These are phyloP conservation scores for Botrytis fragariae DNA, from an alignment of 2,329 filamentous ascomycete species.

Conservation along the genomic window DNA sequence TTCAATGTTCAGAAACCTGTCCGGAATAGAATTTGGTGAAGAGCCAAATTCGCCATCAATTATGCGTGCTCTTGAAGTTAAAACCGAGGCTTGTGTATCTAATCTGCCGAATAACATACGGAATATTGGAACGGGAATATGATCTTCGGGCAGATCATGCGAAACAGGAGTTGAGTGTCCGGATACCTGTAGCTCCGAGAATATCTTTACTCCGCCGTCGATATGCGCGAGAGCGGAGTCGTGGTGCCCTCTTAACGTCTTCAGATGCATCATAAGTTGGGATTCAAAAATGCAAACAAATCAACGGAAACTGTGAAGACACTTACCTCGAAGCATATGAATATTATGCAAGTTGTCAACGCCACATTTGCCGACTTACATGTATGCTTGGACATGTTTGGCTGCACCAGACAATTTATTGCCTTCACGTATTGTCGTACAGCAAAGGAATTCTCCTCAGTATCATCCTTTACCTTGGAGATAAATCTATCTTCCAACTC, in stretches of 20 bases:
- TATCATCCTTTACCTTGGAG: background rate
- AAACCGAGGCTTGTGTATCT: slow-evolving; percentile 22
- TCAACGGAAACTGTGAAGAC: no score
- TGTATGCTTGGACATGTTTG: slow-evolving; percentile 25
- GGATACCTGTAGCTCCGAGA: slow-evolving; percentile 22
- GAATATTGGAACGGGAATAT: slow-evolving; percentile 22
- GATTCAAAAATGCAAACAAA: background rate
- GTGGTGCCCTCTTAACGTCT: slow-evolving; percentile 26
- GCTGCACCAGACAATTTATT: slow-evolving; percentile 22
- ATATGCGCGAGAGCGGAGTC: slow-evolving; percentile 26
- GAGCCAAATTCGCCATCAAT: slow-evolving; percentile 1
- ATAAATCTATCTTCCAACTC: slow-evolving; percentile 15
- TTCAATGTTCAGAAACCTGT: background rate
- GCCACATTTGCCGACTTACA: slow-evolving; percentile 24
- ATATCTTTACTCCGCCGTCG: slow-evolving; percentile 24
- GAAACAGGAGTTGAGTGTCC: background rate
- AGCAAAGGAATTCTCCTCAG: slow-evolving; percentile 23
- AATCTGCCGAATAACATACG: slow-evolving; percentile 24
- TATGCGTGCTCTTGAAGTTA: slow-evolving; percentile 8
- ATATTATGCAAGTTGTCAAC: slow-evolving; percentile 27
- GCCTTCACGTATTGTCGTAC: slow-evolving; percentile 26
- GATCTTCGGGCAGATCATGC: background rate
- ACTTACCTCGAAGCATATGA: slow-evolving; percentile 30
- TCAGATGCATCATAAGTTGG: background rate
- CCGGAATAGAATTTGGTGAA: background rate